Evolutionary conservation across 306 rosid genomes (phyloP).

Genomic region (Amphicarpaea edgeworthii): DNA sequence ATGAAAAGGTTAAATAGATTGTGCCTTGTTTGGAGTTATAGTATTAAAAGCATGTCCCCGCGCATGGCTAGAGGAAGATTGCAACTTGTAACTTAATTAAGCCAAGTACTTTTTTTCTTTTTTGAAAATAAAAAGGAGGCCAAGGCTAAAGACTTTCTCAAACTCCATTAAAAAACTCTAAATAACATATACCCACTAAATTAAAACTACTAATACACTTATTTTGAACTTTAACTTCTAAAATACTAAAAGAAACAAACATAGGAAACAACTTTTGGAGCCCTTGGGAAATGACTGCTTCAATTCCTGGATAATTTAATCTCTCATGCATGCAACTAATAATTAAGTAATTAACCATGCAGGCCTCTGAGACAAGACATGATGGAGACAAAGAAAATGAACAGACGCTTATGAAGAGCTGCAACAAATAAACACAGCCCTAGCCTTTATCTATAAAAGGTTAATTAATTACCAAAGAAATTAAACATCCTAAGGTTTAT

Average conservation of each 20-base stretch:
- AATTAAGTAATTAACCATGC: no score
- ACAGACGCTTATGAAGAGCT: background rate
- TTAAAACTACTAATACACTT: background rate
- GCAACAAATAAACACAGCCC: background rate
- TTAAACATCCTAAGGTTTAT: no score
- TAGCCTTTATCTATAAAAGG: no score
- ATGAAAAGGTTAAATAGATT: background rate
- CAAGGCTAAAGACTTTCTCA: background rate
- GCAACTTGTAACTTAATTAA: background rate
- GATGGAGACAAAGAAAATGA: background rate
- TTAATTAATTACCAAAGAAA: background rate
- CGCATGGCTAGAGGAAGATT: background rate
- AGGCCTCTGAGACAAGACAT: background rate
- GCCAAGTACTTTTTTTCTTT: background rate
- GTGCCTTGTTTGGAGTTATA: background rate
- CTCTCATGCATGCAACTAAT: conserved; percentile 21
- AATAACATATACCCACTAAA: background rate
- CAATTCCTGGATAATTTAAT: background rate
- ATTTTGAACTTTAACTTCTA: background rate
- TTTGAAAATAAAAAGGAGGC: background rate
- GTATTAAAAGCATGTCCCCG: background rate
- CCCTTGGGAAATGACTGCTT: background rate
- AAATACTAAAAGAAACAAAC: background rate
- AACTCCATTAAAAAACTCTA: background rate
- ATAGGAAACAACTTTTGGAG: conserved; percentile 5